Evolutionary conservation across 306 rosid species (phyloP).

Genomic region (Dryas alaskensis): DNA sequence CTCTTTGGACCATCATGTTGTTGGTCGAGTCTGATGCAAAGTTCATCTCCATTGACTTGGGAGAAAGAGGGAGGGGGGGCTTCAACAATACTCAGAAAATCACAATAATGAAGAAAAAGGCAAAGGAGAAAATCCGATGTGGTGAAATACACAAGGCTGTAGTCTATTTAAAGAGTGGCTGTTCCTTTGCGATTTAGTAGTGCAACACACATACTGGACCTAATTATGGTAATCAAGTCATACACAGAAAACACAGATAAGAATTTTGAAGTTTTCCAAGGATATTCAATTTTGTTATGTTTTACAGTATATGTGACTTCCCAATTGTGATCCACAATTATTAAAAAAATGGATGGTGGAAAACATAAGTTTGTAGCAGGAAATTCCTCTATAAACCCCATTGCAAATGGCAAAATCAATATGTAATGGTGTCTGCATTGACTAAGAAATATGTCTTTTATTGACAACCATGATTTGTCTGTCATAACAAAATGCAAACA

Average conservation of each 20-base stretch:
- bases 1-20: neutral
- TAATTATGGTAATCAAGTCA: neutral
- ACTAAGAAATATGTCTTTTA: neutral
- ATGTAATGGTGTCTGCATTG: neutral
- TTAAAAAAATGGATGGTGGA: neutral
- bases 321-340: neutral
- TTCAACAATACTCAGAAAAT: no score
- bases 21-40: neutral
- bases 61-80: neutral
- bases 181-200: neutral
- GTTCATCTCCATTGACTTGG: neutral
- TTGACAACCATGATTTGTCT: neutral
- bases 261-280: slow-evolving; percentile 1
- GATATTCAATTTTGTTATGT: neutral
- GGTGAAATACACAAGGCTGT: neutral
- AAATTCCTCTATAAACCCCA: neutral
- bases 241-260: neutral
- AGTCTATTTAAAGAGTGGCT: neutral
- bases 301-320: neutral
- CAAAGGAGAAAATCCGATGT: neutral
- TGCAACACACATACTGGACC: neutral
- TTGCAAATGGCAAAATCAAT: neutral
- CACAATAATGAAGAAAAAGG: neutral
- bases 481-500: neutral
- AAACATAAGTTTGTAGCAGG: neutral